These are phyloP conservation scores for Fusarium avenaceum DNA, from an alignment of 2,329 filamentous ascomycete species.

Conservation along the genomic window DNA sequence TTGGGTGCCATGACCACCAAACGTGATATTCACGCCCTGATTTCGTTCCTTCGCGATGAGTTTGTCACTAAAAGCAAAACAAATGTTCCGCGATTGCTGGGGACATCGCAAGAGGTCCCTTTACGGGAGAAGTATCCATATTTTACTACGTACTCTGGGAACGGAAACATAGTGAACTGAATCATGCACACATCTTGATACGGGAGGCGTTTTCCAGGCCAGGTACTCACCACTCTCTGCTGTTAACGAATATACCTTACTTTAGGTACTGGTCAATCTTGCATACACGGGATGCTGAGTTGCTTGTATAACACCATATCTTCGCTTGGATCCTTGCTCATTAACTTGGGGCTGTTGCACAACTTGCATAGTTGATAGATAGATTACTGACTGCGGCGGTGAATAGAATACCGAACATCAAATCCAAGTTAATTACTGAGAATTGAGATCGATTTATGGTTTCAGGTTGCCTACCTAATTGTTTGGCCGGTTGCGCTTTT, in stretches of 20 bases:
- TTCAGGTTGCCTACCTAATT: background rate
- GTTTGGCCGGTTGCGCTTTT: conserved; percentile 14
- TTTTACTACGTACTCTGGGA: conserved; percentile 16
- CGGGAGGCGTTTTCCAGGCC: background rate
- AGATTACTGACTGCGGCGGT: too few species aligned
- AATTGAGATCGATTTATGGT: too few species aligned
- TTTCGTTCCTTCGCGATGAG: conserved; percentile 58
- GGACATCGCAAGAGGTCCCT: conserved; percentile 25
- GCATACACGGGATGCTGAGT: too few species aligned
- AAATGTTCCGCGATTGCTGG: conserved; percentile 20
- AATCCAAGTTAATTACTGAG: background rate
- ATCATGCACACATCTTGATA: background rate
- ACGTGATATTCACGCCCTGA: conserved; percentile 65
- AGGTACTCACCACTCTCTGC: background rate
- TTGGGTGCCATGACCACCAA: conserved; percentile 73
- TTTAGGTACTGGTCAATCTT: too few species aligned
- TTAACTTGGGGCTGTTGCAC: too few species aligned
- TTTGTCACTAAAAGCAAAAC: conserved; percentile 27
- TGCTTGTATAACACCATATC: too few species aligned
- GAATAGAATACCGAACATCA: too few species aligned
- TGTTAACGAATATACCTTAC: too few species aligned
- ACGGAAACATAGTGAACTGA: conserved; percentile 3
- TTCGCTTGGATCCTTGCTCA: too few species aligned
- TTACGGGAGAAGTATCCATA: conserved; percentile 31
- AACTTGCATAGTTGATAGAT: too few species aligned